Percentiles rank a stretch among this genome's conserved stretches.
phyloP scores from a whole-genome alignment of 2,329 filamentous ascomycete species.

The Sporothrix sp. region DNA sequence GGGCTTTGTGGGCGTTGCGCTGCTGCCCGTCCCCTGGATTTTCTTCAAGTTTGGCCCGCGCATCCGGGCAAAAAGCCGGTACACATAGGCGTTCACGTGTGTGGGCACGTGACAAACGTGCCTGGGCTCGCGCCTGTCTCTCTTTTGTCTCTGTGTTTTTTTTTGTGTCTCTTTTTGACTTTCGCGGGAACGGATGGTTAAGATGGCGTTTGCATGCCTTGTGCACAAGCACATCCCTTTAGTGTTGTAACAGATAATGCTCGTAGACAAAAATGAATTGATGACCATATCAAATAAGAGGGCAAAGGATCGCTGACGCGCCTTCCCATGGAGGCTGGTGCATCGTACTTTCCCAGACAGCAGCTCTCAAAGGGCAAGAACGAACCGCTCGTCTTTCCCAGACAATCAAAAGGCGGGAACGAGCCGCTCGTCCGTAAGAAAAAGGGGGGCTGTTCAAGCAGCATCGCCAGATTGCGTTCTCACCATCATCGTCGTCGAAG shows the following conservation, averaged over 20 bases:
- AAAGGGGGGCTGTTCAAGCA: no score
- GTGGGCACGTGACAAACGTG: no score
- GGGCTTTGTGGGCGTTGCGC: conserved; percentile 35
- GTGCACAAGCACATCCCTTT: not conserved
- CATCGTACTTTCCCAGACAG: no score
- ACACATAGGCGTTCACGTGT: conserved; percentile 15
- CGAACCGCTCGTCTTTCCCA: no score
- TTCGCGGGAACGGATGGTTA: not conserved
- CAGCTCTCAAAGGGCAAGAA: no score
- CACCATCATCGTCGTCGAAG: no score
- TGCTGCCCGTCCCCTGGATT: conserved; percentile 44
- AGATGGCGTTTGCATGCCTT: conserved; percentile 1
- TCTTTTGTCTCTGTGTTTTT: not conserved
- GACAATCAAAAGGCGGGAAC: no score
- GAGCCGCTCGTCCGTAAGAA: no score
- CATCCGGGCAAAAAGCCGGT: conserved; percentile 32
- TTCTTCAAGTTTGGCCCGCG: conserved; percentile 39
- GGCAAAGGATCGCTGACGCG: no score
- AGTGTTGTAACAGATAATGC: not conserved
- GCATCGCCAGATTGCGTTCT: no score
- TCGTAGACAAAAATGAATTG: not conserved
- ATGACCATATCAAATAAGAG: not conserved
- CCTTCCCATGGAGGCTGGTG: no score
- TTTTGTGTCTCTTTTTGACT: not conserved
- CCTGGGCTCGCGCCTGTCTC: no score